Conservation (phyloP, 2,329 filamentous ascomycete species). For the Sporothrix brasiliensis region DNA sequence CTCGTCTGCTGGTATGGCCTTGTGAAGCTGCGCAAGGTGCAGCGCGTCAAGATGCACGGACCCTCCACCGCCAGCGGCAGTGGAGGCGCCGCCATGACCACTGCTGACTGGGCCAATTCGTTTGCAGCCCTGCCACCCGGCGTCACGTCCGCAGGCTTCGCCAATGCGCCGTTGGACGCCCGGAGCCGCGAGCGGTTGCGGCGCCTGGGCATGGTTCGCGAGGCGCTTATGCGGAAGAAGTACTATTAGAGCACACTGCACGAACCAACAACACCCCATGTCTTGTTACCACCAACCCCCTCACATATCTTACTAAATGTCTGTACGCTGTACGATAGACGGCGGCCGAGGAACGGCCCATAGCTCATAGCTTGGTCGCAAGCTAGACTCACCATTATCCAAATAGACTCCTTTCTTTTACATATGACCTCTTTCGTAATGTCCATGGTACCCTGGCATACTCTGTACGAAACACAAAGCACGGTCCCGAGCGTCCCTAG, state of each 20-base stretch:
- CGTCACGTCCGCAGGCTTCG: constrained; percentile 42
- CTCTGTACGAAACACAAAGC: background rate
- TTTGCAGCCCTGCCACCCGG: constrained; percentile 25
- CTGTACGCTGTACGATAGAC: constrained; percentile 3
- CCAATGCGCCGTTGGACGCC: constrained; percentile 54
- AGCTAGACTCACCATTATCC: background rate
- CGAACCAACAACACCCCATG: background rate
- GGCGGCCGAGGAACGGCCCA: constrained; percentile 12
- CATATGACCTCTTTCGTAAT: background rate
- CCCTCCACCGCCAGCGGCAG: background rate
- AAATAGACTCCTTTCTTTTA: constrained; percentile 24
- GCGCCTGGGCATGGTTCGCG: constrained; percentile 47
- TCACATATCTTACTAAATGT: constrained; percentile 1
- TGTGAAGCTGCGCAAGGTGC: constrained; percentile 70
- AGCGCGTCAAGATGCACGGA: constrained; percentile 44
- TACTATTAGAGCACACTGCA: constrained; percentile 30
- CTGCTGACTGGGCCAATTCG: constrained; percentile 26
- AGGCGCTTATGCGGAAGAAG: constrained; percentile 32
- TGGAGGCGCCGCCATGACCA: background rate
- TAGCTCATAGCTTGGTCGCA: background rate
- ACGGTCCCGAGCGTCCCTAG: background rate
- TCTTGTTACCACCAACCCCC: background rate
- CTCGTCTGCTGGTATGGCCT: constrained; percentile 84
- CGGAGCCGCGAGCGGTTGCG: constrained; percentile 56
- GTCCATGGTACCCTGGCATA: no score